Conservation (phyloP, 2,329 filamentous ascomycete species). For the Fusarium sp. region DNA sequence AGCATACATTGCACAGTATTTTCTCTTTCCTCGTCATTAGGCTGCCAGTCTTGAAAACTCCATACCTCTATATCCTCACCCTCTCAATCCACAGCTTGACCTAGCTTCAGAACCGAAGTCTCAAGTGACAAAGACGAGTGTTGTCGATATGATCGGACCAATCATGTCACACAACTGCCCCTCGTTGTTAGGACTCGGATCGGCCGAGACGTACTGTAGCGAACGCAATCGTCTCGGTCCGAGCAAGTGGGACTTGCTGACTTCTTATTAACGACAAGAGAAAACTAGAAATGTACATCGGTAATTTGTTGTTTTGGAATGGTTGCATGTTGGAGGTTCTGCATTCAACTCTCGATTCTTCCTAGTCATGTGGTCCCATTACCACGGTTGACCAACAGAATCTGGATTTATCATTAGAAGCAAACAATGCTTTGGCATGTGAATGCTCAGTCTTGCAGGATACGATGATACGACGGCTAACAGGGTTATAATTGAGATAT, state of each 20-base stretch:
- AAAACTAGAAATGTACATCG: slow-evolving; percentile 25
- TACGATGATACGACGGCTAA: slow-evolving; percentile 11
- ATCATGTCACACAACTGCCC: slow-evolving; percentile 13
- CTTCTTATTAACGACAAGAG: slow-evolving; percentile 24
- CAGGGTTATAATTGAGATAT: slow-evolving; percentile 14
- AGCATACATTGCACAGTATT: not conserved
- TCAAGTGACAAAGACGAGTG: slow-evolving; percentile 12
- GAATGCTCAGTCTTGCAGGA: slow-evolving; percentile 27
- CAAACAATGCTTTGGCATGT: slow-evolving; percentile 39
- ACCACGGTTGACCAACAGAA: slow-evolving; percentile 15
- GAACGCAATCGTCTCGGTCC: slow-evolving; percentile 29
- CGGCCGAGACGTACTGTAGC: slow-evolving; percentile 14
- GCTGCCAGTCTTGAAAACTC: not conserved
- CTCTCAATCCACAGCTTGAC: slow-evolving; percentile 14
- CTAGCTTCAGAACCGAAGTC: slow-evolving; percentile 10
- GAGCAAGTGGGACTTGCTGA: slow-evolving; percentile 27
- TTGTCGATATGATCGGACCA: slow-evolving; percentile 21
- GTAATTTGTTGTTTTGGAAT: slow-evolving; percentile 26
- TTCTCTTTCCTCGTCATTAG: not conserved
- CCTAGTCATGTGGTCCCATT: slow-evolving; percentile 32
- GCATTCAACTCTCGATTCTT: slow-evolving; percentile 41
- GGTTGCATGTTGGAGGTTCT: slow-evolving; percentile 39
- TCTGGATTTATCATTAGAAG: slow-evolving; percentile 19
- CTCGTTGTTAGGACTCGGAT: slow-evolving; percentile 33
- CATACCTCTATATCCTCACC: not conserved